A percentile compares a stretch with the other conserved stretches of the same genome.
Conservation (phyloP, 192 early-diverging fungal species). For the Backusella tarrabulga region DNA sequence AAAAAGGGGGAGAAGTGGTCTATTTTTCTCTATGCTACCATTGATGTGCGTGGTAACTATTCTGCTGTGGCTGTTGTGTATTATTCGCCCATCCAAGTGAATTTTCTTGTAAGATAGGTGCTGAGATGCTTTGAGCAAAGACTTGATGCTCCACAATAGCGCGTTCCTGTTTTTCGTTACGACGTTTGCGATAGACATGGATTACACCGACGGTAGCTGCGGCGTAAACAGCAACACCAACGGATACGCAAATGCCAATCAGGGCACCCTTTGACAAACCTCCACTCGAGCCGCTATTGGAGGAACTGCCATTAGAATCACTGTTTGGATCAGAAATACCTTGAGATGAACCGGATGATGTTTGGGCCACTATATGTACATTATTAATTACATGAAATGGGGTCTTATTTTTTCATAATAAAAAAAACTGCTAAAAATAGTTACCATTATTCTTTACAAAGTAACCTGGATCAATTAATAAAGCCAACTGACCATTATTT, state of each 20-base stretch:
- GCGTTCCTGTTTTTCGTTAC: conserved; percentile 8
- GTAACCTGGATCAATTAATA: conserved; percentile 24
- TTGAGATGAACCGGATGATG: background rate
- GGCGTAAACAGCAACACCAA: conserved; percentile 35
- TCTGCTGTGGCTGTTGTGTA: background rate
- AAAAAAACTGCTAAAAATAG: background rate
- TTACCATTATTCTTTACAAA: conserved; percentile 4
- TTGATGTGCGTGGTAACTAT: background rate
- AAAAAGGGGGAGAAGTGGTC: background rate
- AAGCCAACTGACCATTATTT: conserved; percentile 24
- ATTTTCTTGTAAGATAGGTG: conserved; percentile 35
- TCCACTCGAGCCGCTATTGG: background rate
- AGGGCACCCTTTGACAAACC: conserved; percentile 31
- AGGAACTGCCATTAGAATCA: background rate
- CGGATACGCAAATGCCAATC: conserved; percentile 37
- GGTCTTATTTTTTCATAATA: background rate
- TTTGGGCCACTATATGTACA: background rate
- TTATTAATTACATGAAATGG: background rate
- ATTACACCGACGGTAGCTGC: conserved; percentile 33
- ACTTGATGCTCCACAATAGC: conserved; percentile 22
- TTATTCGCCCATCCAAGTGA: conserved; percentile 18
- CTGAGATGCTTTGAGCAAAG: conserved; percentile 27
- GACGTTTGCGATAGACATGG: conserved; percentile 21
- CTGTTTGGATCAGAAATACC: conserved; percentile 13
- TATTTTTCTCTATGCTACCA: background rate